These are phyloP conservation scores for Sporisorium scitamineum DNA, from an alignment of 1,284 basidiomycete species.

Conservation along the genomic window DNA sequence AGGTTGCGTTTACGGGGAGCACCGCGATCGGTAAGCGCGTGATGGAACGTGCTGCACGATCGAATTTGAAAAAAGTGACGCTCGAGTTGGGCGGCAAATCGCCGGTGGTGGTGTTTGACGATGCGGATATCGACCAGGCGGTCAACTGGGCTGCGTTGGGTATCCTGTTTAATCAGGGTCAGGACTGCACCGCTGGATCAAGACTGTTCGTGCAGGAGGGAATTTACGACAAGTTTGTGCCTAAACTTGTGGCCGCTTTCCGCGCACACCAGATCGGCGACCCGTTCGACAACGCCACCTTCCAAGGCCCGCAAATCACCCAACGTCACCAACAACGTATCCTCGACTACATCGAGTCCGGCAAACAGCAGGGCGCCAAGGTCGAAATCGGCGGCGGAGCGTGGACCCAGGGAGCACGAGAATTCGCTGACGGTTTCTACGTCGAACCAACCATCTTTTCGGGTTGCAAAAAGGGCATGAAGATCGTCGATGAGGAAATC, in stretches of 20 bases:
- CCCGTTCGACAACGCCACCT: conserved; percentile 78
- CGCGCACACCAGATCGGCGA: conserved; percentile 77
- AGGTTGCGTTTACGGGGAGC: conserved; percentile 75
- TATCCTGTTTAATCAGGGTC: conserved; percentile 76
- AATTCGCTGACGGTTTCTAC: conserved; percentile 72
- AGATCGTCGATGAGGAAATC: conserved; percentile 78
- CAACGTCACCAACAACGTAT: conserved; percentile 85
- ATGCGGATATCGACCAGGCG: conserved; percentile 71
- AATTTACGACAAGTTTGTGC: conserved; percentile 76
- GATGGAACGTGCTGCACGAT: conserved; percentile 84
- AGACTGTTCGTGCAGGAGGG: conserved; percentile 79
- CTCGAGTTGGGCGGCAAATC: conserved; percentile 85
- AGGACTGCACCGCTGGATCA: conserved; percentile 77
- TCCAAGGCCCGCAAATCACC: conserved; percentile 89
- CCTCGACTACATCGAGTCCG: conserved; percentile 88
- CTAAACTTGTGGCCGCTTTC: conserved; percentile 75
- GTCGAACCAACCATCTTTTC: conserved; percentile 72
- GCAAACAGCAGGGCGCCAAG: conserved; percentile 82
- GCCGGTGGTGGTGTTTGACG: conserved; percentile 81
- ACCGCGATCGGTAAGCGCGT: conserved; percentile 78
- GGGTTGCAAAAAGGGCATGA: conserved; percentile 74
- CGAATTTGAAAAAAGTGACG: conserved; percentile 83
- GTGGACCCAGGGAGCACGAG: conserved; percentile 74
- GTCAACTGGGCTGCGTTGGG: conserved; percentile 79
- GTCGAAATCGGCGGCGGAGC: conserved; percentile 78